Evolutionary conservation across 768 basidiomycete genomes (phyloP).

Genomic region (Kwoniella botswanensis): DNA sequence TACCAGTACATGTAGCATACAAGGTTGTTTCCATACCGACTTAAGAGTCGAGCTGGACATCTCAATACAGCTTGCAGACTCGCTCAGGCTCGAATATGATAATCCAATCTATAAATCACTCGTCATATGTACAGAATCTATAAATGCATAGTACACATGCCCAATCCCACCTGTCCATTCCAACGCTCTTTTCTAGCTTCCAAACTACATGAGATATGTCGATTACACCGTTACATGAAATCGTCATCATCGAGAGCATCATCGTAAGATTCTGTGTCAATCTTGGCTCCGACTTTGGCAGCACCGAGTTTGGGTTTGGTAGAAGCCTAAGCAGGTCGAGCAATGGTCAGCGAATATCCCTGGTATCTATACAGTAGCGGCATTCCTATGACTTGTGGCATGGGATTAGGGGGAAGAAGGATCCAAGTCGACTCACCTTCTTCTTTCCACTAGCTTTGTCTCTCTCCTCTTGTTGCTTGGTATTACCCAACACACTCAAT

Average conservation of each 20-base stretch:
- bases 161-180: neutral
- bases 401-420: no score
- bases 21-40: no score
- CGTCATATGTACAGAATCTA: constrained; percentile 1
- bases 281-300: constrained; percentile 66
- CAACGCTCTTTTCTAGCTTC: neutral
- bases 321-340: constrained; percentile 59
- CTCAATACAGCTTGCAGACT: no score
- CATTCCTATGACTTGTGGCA: no score
- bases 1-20: no score
- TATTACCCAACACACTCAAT: constrained; percentile 85
- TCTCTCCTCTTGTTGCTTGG: constrained; percentile 89
- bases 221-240: constrained; percentile 74
- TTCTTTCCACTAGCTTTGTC: constrained; percentile 89
- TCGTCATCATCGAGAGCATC: constrained; percentile 92
- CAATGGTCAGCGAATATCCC: constrained; percentile 5
- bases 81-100: no score
- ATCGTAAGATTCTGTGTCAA: constrained; percentile 81
- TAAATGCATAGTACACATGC: neutral
- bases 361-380: no score
- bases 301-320: constrained; percentile 78
- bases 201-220: neutral
- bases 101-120: neutral
- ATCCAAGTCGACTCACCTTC: constrained; percentile 61
- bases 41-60: no score